These are phyloP conservation scores for Thalia dealbata DNA, from an alignment of 176 grass and related monocot genomes.

Conservation along the genomic window DNA sequence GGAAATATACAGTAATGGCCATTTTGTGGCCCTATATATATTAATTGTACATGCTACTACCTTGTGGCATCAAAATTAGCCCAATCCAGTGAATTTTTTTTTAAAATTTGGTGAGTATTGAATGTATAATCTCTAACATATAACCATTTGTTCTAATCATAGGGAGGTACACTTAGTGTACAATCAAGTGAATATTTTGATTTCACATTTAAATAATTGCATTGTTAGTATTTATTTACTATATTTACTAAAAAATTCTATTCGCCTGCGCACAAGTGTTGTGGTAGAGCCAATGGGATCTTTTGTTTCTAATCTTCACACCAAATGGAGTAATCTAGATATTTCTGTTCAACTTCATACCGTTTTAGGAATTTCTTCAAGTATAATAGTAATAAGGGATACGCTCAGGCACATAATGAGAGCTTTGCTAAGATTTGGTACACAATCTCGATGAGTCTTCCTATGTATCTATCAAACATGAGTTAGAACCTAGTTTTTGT, in stretches of 20 bases:
- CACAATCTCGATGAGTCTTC: neutral
- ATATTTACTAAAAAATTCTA: neutral
- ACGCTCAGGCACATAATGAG: slow-evolving; percentile 45
- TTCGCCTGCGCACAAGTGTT: slow-evolving; percentile 26
- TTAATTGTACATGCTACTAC: no score
- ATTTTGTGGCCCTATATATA: no score
- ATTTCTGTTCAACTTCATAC: slow-evolving; percentile 48
- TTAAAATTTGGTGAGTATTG: no score
- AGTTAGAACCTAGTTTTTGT: no score
- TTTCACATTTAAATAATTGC: neutral
- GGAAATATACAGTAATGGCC: neutral
- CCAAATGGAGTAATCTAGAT: slow-evolving; percentile 87
- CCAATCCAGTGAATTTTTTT: no score
- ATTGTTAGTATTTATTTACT: neutral
- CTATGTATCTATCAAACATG: no score
- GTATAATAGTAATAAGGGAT: slow-evolving; percentile 44
- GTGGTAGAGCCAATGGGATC: slow-evolving; percentile 76
- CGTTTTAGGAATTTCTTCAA: slow-evolving; percentile 9
- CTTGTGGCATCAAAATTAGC: no score
- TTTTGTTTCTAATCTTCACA: slow-evolving; percentile 83
- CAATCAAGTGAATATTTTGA: no score
- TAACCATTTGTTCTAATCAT: no score
- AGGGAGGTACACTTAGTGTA: no score
- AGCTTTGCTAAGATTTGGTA: slow-evolving; percentile 50
- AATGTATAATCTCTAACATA: no score